These are phyloP conservation scores for Talaromyces atroroseus DNA, from an alignment of 2,329 filamentous ascomycete genomes.

Conservation along the genomic window DNA sequence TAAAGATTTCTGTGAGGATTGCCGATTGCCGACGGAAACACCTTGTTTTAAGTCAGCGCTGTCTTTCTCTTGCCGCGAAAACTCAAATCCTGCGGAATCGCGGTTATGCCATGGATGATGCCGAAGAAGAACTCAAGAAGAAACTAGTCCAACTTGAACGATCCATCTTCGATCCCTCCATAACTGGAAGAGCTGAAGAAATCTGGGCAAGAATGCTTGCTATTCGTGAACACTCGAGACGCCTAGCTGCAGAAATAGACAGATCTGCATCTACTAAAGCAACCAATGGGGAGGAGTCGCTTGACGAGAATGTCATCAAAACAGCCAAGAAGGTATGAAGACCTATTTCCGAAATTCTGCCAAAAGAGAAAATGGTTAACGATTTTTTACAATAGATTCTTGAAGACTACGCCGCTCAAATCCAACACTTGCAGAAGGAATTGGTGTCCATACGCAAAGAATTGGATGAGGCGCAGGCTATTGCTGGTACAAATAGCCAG, in stretches of 20 bases:
- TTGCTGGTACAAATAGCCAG: constrained; percentile 19
- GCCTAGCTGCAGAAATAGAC: constrained; percentile 57
- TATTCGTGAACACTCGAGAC: constrained; percentile 54
- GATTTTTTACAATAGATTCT: constrained; percentile 36
- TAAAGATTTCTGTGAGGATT: constrained; percentile 54
- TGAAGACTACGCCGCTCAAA: constrained; percentile 46
- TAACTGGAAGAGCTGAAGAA: constrained; percentile 58
- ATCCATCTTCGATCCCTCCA: constrained; percentile 54
- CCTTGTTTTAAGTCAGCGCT: constrained; percentile 55
- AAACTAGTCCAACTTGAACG: constrained; percentile 55
- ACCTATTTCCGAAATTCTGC: not conserved
- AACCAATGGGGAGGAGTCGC: constrained; percentile 38
- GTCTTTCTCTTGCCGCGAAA: constrained; percentile 57
- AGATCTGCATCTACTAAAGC: constrained; percentile 41
- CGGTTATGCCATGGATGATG: constrained; percentile 60
- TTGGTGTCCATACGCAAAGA: constrained; percentile 55
- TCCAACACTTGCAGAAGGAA: constrained; percentile 57
- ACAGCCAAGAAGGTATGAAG: constrained; percentile 54
- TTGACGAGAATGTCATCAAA: constrained; percentile 56
- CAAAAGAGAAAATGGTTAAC: not conserved
- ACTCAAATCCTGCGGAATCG: constrained; percentile 59
- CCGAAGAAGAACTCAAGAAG: constrained; percentile 59
- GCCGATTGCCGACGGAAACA: constrained; percentile 56
- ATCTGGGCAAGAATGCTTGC: constrained; percentile 63
- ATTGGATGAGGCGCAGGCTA: constrained; percentile 51